These are phyloP conservation scores for Pythium plurisporium DNA, from an alignment of 352 stramenopile species.

Conservation along the genomic window DNA sequence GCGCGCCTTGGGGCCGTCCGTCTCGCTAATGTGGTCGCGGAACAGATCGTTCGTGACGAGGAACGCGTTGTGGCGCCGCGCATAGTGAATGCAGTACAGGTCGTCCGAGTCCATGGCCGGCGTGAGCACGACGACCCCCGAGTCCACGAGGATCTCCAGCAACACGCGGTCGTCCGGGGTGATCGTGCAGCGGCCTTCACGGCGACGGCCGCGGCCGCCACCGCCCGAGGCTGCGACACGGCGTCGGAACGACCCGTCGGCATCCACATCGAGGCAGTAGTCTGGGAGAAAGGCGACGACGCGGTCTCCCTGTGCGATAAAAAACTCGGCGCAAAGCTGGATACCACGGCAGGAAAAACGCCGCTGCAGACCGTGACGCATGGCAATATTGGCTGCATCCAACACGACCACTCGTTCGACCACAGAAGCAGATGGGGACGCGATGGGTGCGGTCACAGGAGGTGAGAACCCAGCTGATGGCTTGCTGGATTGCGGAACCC, in stretches of 20 bases:
- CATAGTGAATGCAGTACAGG: conserved; percentile 89
- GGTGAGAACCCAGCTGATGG: neutral
- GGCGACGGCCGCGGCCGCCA: conserved; percentile 5
- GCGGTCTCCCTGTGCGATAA: conserved; percentile 56
- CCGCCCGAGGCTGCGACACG: conserved; percentile 2
- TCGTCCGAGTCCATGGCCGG: conserved; percentile 88
- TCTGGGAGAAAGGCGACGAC: conserved; percentile 84
- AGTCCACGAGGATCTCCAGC: conserved; percentile 59
- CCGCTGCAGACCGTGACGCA: conserved; percentile 69
- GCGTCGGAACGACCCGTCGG: conserved; percentile 37
- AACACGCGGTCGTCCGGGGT: conserved; percentile 70
- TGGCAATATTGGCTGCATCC: conserved; percentile 68
- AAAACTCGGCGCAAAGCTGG: conserved; percentile 70
- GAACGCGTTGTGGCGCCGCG: conserved; percentile 60
- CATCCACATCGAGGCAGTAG: conserved; percentile 57
- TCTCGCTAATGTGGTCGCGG: conserved; percentile 77
- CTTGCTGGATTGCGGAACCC: neutral
- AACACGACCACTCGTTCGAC: conserved; percentile 20
- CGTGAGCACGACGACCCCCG: conserved; percentile 73
- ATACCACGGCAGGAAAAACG: conserved; percentile 77
- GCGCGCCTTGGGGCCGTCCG: conserved; percentile 45
- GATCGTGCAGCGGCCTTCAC: conserved; percentile 32
- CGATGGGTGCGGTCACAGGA: neutral
- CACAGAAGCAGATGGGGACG: neutral
- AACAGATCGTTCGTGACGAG: conserved; percentile 89